phyloP scores from a whole-genome alignment of 129 eudicot genomes.

The Calendula officinalis region DNA sequence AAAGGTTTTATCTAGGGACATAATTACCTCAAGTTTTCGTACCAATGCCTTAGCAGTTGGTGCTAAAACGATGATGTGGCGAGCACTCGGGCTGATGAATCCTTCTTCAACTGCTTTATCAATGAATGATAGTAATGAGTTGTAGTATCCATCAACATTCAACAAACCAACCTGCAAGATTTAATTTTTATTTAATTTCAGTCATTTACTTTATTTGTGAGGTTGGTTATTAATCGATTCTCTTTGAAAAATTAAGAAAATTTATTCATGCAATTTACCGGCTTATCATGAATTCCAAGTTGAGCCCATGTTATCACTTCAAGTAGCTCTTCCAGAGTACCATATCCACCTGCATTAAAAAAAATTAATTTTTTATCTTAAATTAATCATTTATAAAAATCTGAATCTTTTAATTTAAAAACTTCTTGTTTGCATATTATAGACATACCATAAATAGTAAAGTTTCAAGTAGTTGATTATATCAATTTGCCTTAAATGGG shows the following conservation, averaged over 20 bases:
- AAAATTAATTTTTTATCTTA: conserved; percentile 14
- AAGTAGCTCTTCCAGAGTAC: conserved; percentile 60
- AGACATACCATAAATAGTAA: conserved; percentile 3
- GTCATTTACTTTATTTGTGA: background rate
- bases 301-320: conserved; percentile 67
- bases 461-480: background rate
- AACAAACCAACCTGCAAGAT: conserved; percentile 48
- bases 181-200: background rate
- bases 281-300: conserved; percentile 57
- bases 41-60: conserved; percentile 48
- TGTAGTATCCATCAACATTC: conserved; percentile 60
- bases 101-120: conserved; percentile 62
- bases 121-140: conserved; percentile 43
- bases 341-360: conserved; percentile 51
- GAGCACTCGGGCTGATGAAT: conserved; percentile 52
- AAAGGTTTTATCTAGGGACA: background rate
- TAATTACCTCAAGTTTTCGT: conserved; percentile 44
- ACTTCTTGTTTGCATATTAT: conserved; percentile 1
- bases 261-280: conserved; percentile 29
- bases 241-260: background rate
- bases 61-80: conserved; percentile 48
- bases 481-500: conserved; percentile 29
- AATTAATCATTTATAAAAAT: conserved; percentile 16
- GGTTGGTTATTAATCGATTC: background rate
- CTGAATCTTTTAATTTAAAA: conserved; percentile 5